Percentiles rank a stretch among this genome's conserved stretches.
Evolutionary conservation across 495 filamentous ascomycete species (phyloP).

Genomic region (Evernia prunastri): DNA sequence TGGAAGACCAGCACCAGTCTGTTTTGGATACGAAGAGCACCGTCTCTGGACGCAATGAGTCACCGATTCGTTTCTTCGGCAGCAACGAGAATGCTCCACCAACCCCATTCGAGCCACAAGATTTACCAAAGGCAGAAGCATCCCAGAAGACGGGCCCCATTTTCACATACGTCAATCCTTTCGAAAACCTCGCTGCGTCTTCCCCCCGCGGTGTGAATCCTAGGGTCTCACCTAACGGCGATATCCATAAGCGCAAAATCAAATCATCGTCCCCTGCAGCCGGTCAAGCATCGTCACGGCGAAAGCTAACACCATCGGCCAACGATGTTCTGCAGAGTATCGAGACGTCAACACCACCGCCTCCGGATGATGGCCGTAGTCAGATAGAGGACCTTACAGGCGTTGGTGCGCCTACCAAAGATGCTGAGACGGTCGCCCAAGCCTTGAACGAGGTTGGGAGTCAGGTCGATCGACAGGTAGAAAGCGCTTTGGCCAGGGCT

Average conservation of each 20-base stretch:
- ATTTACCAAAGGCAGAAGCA: constrained; percentile 29
- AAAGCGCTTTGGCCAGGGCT: constrained; percentile 55
- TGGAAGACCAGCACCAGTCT: constrained; percentile 12
- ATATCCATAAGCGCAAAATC: constrained; percentile 26
- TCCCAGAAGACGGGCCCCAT: constrained; percentile 41
- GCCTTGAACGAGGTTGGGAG: constrained; percentile 63
- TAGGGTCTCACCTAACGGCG: constrained; percentile 21
- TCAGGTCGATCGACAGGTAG: constrained; percentile 61
- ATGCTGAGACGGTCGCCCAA: constrained; percentile 62
- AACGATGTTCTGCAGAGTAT: constrained; percentile 27
- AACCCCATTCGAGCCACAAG: constrained; percentile 29
- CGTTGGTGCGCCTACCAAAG: constrained; percentile 35
- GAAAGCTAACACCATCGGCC: constrained; percentile 25
- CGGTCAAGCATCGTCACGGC: constrained; percentile 23
- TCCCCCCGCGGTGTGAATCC: constrained; percentile 50
- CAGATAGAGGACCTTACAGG: constrained; percentile 30
- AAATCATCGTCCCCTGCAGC: constrained; percentile 28
- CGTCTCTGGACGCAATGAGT: constrained; percentile 23
- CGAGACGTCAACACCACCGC: constrained; percentile 33
- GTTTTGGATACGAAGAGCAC: not conserved
- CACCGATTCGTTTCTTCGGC: constrained; percentile 38
- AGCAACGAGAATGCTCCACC: constrained; percentile 27
- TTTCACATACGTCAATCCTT: constrained; percentile 76
- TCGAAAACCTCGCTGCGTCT: constrained; percentile 66
- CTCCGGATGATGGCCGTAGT: constrained; percentile 30